Base-by-base conservation (phyloP, 228 moss, liverwort and hornwort species). In the Sphagnum magellanicum region DNA sequence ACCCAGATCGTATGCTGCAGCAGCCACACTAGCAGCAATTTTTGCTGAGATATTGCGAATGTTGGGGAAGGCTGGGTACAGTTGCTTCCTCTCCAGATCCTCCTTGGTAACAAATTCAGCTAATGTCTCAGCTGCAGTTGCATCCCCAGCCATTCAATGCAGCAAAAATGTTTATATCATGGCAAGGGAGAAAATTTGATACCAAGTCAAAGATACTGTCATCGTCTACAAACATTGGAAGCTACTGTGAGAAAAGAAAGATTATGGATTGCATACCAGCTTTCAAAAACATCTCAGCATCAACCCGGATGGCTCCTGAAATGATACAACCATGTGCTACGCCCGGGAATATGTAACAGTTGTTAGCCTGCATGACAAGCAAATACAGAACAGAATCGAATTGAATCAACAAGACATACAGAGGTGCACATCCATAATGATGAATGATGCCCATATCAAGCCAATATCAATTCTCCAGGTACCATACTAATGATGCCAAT, bases 261-360 rank as follows among this genome's bases (percentile, higher is more conserved):
- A 32, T 2, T 32, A 32, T 32, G 32, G 32, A 32, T 32, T 32
- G 32, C 49, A 9, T 75, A 95, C 95, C 95, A 52, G 95, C 95
- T 67, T 78, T 81, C 68, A 96, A 81, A 72, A 96, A 92, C 92
- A 96, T 92, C 69, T 96, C 95, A 59, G 92, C 95, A n/a, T 89
- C 48, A 64, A 88, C 74, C 49, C 92, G 87, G 6, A 80, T 88
- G 6, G 82, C 78, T 32, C 95, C 92, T 0, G 95, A 72, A 53
- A 96, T 13, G 48, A 96, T 65, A 77, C 95, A 96, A 50, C 95
- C 95, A 8, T 92, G 77, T 5, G 91, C 95, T 68, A 96, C 79
- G 5, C 88, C 92, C 0, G 95, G 95, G 72, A 96, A 96, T 13
- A 96, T 92, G 79, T 96, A 96, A 58, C 91, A 92, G 60, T 92